Percentiles rank a stretch among this genome's conserved stretches.
phyloP scores from a whole-genome alignment of 345 rosid genomes.

The Syzygium oleosum region DNA sequence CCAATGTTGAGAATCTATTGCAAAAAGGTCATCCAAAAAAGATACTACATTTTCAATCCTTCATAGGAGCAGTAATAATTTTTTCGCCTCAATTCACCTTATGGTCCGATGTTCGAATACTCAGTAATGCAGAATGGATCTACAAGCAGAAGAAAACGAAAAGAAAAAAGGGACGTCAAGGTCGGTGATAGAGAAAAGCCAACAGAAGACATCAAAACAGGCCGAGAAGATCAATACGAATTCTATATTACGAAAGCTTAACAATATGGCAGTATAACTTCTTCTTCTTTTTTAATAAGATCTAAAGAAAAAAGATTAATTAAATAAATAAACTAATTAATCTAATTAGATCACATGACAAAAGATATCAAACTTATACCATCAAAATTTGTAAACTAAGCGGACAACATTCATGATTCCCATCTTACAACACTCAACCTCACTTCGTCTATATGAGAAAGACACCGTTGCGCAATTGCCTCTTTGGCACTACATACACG shows the following conservation, averaged over 20 bases:
- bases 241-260: not conserved
- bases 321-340: too few relatives aligned
- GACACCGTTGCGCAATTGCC: not conserved
- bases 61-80: not conserved
- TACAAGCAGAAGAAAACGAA: too few relatives aligned
- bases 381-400: not conserved
- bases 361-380: not conserved
- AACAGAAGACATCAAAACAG: not conserved
- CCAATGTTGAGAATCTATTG: not conserved
- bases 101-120: not conserved
- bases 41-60: not conserved
- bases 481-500: not conserved
- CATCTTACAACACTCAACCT: not conserved
- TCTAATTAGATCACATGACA: too few relatives aligned
- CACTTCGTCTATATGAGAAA: not conserved
- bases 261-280: not conserved
- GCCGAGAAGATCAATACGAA: not conserved
- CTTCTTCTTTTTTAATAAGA: not conserved
- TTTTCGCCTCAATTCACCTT: not conserved
- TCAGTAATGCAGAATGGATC: too few relatives aligned
- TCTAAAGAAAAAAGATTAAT: too few relatives aligned
- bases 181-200: not conserved
- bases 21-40: not conserved
- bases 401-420: not conserved
- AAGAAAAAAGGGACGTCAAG: too few relatives aligned